A percentile compares a stretch with the other conserved stretches of the same genome.
phyloP scores from a whole-genome alignment of 2,329 filamentous ascomycete genomes.

The Trichothecium sympodiale region DNA sequence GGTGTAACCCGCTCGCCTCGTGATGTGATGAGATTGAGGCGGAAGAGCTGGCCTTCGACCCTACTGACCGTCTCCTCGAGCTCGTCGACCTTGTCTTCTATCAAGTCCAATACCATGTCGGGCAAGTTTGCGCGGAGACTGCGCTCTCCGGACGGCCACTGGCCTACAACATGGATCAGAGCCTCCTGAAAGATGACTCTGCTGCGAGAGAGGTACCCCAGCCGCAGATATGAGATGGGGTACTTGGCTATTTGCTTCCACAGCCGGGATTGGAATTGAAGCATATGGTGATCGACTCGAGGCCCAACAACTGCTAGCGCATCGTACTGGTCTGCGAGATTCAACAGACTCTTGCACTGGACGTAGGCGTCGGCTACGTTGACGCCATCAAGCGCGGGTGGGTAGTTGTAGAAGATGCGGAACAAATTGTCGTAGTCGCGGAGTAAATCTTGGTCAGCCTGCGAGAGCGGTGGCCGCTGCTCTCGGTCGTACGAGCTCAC shows the following conservation, averaged over 20 bases:
- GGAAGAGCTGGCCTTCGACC: constrained; percentile 72
- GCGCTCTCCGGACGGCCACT: constrained; percentile 76
- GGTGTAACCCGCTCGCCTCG: constrained; percentile 77
- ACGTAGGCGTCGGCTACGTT: constrained; percentile 90
- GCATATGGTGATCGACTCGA: constrained; percentile 82
- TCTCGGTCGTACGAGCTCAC: constrained; percentile 30
- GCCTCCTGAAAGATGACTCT: constrained; percentile 80
- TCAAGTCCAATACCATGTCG: constrained; percentile 69
- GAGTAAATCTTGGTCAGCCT: constrained; percentile 62
- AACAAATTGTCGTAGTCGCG: constrained; percentile 95
- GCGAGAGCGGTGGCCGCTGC: constrained; percentile 31
- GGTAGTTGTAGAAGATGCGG: constrained; percentile 89
- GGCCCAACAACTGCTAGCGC: constrained; percentile 79
- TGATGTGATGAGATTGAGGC: constrained; percentile 66
- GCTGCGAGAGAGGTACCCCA: constrained; percentile 76
- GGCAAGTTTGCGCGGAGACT: constrained; percentile 67
- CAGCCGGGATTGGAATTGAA: constrained; percentile 80
- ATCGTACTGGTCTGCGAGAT: constrained; percentile 90
- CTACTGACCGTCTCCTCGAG: constrained; percentile 71
- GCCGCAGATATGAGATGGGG: constrained; percentile 79
- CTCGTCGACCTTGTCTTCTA: constrained; percentile 92
- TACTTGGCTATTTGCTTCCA: constrained; percentile 98
- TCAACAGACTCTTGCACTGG: constrained; percentile 82
- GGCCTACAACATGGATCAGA: constrained; percentile 84
- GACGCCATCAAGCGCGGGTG: constrained; percentile 68